Conservation (phyloP, 148 eudicot species). For the Fallopia convolvulus region DNA sequence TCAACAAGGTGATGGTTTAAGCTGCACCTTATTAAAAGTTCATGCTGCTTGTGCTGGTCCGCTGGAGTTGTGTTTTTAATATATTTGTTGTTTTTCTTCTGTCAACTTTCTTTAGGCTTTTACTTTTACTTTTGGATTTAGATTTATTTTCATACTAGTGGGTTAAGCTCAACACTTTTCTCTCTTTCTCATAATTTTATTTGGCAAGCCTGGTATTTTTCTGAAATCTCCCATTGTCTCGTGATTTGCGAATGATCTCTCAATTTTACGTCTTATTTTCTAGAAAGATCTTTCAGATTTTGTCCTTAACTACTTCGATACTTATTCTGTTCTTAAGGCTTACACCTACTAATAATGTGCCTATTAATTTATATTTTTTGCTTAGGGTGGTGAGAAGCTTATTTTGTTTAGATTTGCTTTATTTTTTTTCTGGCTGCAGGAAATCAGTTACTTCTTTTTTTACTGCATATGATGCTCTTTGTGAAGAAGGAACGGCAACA, state of each 20-base stretch:
- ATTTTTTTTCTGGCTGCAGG: constrained; percentile 28
- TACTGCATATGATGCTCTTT: constrained; percentile 88
- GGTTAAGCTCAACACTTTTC: neutral
- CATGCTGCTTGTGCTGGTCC: neutral
- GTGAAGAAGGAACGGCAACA: constrained; percentile 98
- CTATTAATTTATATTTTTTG: neutral
- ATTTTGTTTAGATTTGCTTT: neutral
- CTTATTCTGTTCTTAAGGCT: neutral
- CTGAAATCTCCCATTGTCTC: neutral
- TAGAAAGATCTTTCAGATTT: neutral
- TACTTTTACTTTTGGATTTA: neutral
- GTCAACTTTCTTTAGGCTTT: neutral
- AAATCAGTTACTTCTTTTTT: constrained; percentile 89
- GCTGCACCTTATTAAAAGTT: too few relatives aligned
- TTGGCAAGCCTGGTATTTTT: neutral
- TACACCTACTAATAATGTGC: neutral
- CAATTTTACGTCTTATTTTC: neutral
- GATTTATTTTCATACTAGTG: neutral
- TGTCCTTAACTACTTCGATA: neutral
- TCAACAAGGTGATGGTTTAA: constrained; percentile 62
- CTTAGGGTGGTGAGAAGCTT: neutral
- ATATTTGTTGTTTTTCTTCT: neutral
- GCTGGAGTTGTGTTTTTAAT: neutral
- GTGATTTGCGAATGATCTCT: neutral
- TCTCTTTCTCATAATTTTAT: neutral